Conservation (phyloP, 2,329 filamentous ascomycete species). For the Epichloe amarillans region DNA sequence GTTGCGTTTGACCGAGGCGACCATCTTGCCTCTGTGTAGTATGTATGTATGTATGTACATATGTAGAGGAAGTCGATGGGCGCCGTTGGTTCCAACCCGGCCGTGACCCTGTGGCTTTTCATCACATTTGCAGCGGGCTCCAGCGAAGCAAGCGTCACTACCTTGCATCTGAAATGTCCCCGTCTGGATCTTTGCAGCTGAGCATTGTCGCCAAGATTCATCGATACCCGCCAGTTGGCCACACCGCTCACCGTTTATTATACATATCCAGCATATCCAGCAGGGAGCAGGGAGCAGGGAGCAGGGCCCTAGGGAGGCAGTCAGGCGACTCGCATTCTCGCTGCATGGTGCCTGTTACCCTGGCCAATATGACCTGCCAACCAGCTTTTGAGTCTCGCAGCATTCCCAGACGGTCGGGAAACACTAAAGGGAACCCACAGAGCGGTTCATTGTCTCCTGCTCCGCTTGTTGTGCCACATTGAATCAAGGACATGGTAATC, state of each 20-base stretch:
- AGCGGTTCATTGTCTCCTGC: constrained; percentile 14
- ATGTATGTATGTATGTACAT: too few species aligned
- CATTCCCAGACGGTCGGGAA: constrained; percentile 22
- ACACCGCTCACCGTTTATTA: not conserved
- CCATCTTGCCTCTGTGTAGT: not conserved
- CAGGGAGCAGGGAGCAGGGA: not conserved
- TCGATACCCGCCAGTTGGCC: not conserved
- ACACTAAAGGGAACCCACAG: constrained; percentile 15
- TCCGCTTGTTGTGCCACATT: constrained; percentile 13
- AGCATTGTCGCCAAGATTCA: not conserved
- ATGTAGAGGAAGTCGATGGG: not conserved
- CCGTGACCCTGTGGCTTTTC: too few species aligned
- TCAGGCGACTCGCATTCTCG: not conserved
- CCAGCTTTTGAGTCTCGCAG: constrained; percentile 14
- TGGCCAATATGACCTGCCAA: not conserved
- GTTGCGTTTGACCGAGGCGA: constrained; percentile 9
- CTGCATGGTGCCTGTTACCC: not conserved
- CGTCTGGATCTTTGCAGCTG: not conserved
- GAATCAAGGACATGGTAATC: constrained; percentile 6
- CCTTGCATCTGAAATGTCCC: too few species aligned
- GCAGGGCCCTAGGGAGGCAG: not conserved
- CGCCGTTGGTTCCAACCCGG: too few species aligned
- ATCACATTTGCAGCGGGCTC: too few species aligned
- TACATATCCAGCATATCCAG: not conserved
- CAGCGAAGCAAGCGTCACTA: too few species aligned